Base-by-base conservation (phyloP, 1,139 yeast genomes). In the Hanseniaspora gamundiae region DNA sequence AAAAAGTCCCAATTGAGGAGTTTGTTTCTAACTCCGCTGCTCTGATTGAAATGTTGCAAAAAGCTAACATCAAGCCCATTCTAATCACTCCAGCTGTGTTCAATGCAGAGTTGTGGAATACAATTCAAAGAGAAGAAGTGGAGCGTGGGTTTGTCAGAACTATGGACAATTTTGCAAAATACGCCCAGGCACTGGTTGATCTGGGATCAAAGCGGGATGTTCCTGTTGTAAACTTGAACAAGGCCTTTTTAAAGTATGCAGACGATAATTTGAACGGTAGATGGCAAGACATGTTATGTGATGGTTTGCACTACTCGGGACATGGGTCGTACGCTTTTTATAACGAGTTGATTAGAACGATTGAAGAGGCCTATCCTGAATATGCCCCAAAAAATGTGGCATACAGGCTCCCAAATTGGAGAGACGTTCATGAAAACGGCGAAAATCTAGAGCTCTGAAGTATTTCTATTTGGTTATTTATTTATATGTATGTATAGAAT, bases 291-390 rank as follows among this genome's bases (percentile, higher is more conserved):
- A 48, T 68, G 8, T 53, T 73, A 11, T 48, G 55, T 9, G 91
- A 82, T 54, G 94, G 94, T 0, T 62, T 85, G 38, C 95, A 85
- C 58, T 80, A 70, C 56, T 68, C 74, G 2, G 76, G 78, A 0
- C 56, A 61, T n/a, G 85, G 79, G 0, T 83, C 83, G 58, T 61
- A 63, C 47, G 47, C 82, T 2, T 58, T 77, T 49, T 79, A 60
- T 52, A 62, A 70, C 11, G 68, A 62, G 31, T 47, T 80, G 10
- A 48, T 67, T 42, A 50, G 58, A 10, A 54, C 63, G 1, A 74
- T 80, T 26, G 52, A 58, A 1, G 44, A 48, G 1, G 39, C 56
- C 17, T 79, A 70, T 52, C 82, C 85, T 0, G 74, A 76, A 27
- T 58, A 63, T 3, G 50, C 60, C 2, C 70, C 77, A 0, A 67